Percentiles rank a stretch among this genome's conserved stretches.
These are phyloP conservation scores for Bruguiera gymnorhiza DNA, from an alignment of 345 rosid genomes.

Conservation along the genomic window DNA sequence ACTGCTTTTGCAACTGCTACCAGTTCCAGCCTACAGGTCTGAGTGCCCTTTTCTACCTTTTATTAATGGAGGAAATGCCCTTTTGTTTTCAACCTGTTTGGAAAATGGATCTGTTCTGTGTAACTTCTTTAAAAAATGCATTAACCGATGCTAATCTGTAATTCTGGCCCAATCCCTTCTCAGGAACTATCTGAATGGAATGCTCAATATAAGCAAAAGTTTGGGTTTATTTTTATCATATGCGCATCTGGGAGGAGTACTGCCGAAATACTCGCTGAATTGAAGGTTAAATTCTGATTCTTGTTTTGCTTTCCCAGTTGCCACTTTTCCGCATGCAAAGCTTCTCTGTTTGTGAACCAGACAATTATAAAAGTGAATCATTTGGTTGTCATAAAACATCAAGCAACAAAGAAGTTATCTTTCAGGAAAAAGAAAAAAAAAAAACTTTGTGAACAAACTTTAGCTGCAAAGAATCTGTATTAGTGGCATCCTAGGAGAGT, in stretches of 20 bases:
- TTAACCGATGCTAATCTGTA: background rate
- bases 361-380: background rate
- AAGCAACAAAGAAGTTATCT: no score
- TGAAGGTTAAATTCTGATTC: conserved; percentile 51
- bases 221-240: conserved; percentile 75
- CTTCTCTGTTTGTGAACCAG: background rate
- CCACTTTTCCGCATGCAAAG: background rate
- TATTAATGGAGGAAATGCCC: background rate
- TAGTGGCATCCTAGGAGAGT: no score
- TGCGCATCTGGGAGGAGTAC: conserved; percentile 77
- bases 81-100: background rate
- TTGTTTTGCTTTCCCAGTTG: background rate
- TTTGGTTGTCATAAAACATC: no score
- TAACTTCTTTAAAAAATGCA: background rate
- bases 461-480: no score
- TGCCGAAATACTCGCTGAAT: conserved; percentile 62
- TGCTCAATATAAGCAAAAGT: conserved; percentile 52
- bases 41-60: conserved; percentile 4
- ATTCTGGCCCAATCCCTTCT: conserved; percentile 1
- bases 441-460: no score
- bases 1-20: conserved; percentile 81
- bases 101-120: no score
- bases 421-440: no score
- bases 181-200: conserved; percentile 82
- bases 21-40: conserved; percentile 58